A percentile compares a stretch with the other conserved stretches of the same genome.
Evolutionary conservation across 768 basidiomycete genomes (phyloP).

Genomic region (Podaxis sp.): DNA sequence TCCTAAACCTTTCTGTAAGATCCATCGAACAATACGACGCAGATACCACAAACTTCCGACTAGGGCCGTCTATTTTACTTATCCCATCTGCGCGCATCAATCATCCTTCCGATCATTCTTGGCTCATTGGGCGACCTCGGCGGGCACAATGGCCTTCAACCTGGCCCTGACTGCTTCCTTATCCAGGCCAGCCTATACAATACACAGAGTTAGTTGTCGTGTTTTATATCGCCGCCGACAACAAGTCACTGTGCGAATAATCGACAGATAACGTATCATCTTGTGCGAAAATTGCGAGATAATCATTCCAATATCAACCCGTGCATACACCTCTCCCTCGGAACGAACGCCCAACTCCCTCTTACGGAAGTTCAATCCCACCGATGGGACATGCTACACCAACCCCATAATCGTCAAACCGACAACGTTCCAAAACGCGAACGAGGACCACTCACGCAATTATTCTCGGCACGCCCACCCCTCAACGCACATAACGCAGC

Average conservation of each 20-base stretch:
- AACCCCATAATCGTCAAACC: neutral
- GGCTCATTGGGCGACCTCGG: neutral
- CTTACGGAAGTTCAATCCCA: conserved; percentile 24
- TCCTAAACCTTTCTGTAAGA: neutral
- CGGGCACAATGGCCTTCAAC: neutral
- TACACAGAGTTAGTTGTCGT: neutral
- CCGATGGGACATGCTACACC: conserved; percentile 19
- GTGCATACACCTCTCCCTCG: neutral
- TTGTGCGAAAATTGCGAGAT: neutral
- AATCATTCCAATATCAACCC: neutral
- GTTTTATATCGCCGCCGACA: neutral
- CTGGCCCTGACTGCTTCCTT: too few species aligned
- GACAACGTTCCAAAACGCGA: neutral
- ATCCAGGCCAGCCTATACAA: neutral
- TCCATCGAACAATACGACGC: neutral
- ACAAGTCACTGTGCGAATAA: neutral
- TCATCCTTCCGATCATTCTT: too few species aligned
- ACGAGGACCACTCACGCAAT: conserved; percentile 33
- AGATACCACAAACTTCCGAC: too few species aligned
- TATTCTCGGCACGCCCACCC: conserved; percentile 40
- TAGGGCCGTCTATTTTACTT: too few species aligned
- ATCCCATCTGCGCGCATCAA: too few species aligned
- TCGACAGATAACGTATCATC: neutral
- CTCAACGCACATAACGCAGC: conserved; percentile 43
- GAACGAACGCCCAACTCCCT: neutral